Evolutionary conservation across 441 rosid genomes (phyloP).

Genomic region (Adansonia grandidieri): DNA sequence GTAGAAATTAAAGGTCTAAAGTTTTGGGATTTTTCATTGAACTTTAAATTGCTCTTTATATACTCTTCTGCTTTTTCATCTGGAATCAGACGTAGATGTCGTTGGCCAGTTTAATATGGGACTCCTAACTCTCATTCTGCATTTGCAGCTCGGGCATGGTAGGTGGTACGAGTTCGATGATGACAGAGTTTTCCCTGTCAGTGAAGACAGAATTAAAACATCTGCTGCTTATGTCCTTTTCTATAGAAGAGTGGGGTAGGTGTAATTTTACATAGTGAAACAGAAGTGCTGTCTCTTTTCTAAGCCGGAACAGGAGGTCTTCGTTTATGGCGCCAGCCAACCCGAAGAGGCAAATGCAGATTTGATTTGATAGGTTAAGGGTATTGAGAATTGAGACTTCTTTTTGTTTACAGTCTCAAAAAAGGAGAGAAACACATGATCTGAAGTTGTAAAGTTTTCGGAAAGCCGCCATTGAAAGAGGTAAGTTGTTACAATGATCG

Average conservation of each 20-base stretch:
- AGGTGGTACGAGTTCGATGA: conserved; percentile 57
- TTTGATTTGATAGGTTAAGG: too few relatives aligned
- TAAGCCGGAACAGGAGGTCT: neutral
- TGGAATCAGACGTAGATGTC: neutral
- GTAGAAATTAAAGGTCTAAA: too few relatives aligned
- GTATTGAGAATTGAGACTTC: too few relatives aligned
- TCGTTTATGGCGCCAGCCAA: neutral
- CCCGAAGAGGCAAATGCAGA: neutral
- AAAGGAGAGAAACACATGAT: neutral
- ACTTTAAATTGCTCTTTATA: neutral
- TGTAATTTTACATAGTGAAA: neutral
- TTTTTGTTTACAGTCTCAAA: neutral
- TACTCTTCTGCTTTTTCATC: neutral
- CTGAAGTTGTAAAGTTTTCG: neutral
- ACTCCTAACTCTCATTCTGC: conserved; percentile 14
- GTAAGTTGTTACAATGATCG: neutral
- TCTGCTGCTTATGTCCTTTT: conserved; percentile 55
- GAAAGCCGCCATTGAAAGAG: neutral
- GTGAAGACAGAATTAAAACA: conserved; percentile 45
- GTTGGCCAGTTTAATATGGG: neutral
- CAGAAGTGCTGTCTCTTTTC: neutral
- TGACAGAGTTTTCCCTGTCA: conserved; percentile 37
- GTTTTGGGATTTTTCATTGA: too few relatives aligned
- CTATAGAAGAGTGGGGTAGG: conserved; percentile 40
- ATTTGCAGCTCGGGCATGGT: conserved; percentile 45